phyloP scores from a whole-genome alignment of 2,329 filamentous ascomycete genomes.

The Chrysoporthe cubensis region DNA sequence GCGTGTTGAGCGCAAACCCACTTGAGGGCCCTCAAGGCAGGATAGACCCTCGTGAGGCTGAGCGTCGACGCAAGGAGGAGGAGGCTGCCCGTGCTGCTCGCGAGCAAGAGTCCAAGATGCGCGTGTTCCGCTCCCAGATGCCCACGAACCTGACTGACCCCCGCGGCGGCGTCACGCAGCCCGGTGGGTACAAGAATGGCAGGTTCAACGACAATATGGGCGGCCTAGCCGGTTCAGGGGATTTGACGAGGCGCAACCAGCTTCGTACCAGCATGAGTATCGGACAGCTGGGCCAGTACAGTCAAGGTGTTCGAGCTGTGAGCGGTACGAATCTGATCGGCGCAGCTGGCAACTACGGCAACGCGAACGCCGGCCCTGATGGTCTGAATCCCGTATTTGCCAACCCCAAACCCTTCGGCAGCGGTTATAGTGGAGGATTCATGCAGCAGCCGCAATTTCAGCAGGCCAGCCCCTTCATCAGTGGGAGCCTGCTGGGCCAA shows the following conservation, averaged over 20 bases:
- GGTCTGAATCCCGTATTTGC: conserved; percentile 26
- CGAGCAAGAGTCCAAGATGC: conserved; percentile 54
- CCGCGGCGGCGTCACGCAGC: conserved; percentile 36
- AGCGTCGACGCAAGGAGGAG: conserved; percentile 46
- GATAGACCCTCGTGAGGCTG: conserved; percentile 45
- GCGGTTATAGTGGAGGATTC: conserved; percentile 25
- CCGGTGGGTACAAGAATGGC: conserved; percentile 55
- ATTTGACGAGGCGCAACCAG: conserved; percentile 7
- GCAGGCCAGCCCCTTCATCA: conserved; percentile 23
- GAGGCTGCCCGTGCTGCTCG: conserved; percentile 45
- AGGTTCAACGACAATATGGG: conserved; percentile 59
- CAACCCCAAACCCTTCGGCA: conserved; percentile 22
- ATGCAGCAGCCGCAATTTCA: conserved; percentile 25
- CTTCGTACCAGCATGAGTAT: conserved; percentile 33
- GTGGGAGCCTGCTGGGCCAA: conserved; percentile 22
- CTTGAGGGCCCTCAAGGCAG: conserved; percentile 37
- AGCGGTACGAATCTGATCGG: conserved; percentile 26
- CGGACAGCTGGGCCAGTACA: conserved; percentile 25
- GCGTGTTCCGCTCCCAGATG: conserved; percentile 54
- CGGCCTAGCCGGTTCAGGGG: conserved; percentile 30
- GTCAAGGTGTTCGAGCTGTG: conserved; percentile 9
- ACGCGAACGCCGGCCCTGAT: conserved; percentile 16
- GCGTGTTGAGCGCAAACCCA: conserved; percentile 56
- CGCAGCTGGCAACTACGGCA: conserved; percentile 27
- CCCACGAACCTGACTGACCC: conserved; percentile 44